A percentile compares a stretch with the other conserved stretches of the same genome.
Conservation (phyloP, 1,284 basidiomycete genomes). For the Papiliotrema nemorosa region DNA sequence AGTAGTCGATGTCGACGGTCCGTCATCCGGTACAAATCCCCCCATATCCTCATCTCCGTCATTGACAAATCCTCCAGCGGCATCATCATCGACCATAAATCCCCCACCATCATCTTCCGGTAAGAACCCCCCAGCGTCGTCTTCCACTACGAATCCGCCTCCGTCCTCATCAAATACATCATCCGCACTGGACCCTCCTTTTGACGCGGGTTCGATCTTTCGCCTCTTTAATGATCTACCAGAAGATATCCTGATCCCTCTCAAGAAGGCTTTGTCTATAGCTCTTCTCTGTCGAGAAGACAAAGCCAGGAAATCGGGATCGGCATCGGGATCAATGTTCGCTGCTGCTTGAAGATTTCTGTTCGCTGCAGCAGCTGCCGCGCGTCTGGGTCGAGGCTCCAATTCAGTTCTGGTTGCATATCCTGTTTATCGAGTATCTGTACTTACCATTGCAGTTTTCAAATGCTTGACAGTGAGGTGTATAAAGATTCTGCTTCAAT, state of each 20-base stretch:
- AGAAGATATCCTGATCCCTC: conserved; percentile 17
- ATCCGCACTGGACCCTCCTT: conserved; percentile 6
- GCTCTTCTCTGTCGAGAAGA: conserved; percentile 22
- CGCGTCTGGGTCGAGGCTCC: not conserved
- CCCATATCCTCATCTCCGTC: conserved; percentile 14
- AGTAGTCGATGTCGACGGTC: conserved; percentile 4
- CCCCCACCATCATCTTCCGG: conserved; percentile 9
- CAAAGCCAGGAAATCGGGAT: conserved; percentile 46
- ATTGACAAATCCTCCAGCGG: conserved; percentile 12
- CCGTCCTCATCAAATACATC: conserved; percentile 21
- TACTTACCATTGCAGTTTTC: too few relatives aligned
- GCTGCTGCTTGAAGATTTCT: not conserved
- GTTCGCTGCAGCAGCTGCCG: not conserved
- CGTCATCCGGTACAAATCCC: conserved; percentile 20
- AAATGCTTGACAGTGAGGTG: too few relatives aligned
- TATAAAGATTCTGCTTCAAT: too few relatives aligned
- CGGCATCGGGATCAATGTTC: conserved; percentile 13
- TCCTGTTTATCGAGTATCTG: not conserved
- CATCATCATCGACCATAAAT: conserved; percentile 12
- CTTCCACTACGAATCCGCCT: conserved; percentile 23
- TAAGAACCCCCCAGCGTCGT: conserved; percentile 14
- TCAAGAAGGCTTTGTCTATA: conserved; percentile 43
- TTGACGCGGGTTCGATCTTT: not conserved
- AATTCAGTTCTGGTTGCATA: not conserved
- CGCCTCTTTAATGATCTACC: conserved; percentile 1